phyloP scores from a whole-genome alignment of 2,329 filamentous ascomycete species.

The Cladosporium sp. region DNA sequence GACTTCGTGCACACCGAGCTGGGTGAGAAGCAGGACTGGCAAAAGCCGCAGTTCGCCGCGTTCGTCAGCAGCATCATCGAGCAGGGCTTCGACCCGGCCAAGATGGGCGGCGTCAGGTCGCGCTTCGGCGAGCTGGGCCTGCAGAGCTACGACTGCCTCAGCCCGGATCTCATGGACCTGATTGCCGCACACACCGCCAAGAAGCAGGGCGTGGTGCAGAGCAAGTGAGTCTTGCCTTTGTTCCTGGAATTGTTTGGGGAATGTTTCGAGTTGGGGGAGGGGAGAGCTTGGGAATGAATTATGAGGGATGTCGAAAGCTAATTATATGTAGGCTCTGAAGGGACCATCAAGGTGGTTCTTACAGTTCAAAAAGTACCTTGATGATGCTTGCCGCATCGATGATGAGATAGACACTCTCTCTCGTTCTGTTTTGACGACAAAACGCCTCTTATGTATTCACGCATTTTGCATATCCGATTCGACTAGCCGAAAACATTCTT shows the following conservation, averaged over 20 bases:
- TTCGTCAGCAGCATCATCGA: conserved; percentile 67
- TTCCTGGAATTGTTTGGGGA: not conserved
- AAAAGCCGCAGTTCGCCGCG: conserved; percentile 66
- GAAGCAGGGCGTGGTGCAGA: conserved; percentile 26
- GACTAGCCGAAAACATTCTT: too few relatives aligned
- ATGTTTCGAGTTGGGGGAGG: not conserved
- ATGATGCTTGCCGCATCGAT: not conserved
- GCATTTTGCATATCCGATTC: too few relatives aligned
- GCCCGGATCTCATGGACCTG: conserved; percentile 58
- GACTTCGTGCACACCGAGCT: conserved; percentile 66
- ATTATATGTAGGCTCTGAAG: conserved; percentile 6
- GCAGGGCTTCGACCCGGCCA: conserved; percentile 57
- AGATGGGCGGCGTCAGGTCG: conserved; percentile 52
- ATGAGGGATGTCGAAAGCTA: not conserved
- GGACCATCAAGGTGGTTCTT: conserved; percentile 8
- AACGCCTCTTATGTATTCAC: too few relatives aligned
- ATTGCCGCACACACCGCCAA: conserved; percentile 22
- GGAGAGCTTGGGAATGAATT: too few relatives aligned
- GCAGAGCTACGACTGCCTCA: conserved; percentile 60
- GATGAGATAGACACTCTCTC: too few relatives aligned
- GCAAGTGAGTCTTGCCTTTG: conserved; percentile 38
- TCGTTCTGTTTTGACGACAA: too few relatives aligned
- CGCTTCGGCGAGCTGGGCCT: conserved; percentile 54
- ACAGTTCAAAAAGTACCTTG: not conserved
- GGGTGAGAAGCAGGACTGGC: conserved; percentile 51